phyloP scores from a whole-genome alignment of 805 yeast genomes.

The Yamadazyma philogaea region DNA sequence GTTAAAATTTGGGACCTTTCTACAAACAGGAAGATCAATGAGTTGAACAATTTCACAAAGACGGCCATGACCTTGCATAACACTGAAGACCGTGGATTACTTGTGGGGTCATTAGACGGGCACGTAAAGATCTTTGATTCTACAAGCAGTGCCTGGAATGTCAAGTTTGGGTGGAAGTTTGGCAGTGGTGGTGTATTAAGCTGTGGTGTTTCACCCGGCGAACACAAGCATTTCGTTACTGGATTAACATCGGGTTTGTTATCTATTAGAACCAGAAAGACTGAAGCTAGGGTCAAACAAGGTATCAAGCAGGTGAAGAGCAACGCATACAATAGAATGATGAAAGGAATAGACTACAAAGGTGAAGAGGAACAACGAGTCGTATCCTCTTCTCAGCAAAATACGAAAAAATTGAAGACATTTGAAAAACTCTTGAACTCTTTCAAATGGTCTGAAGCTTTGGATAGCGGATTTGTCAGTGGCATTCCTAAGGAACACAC shows the following conservation, averaged over 20 bases:
- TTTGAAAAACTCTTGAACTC: conserved; percentile 83
- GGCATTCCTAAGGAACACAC: conserved; percentile 81
- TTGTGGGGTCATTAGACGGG: conserved; percentile 95
- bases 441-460: conserved; percentile 90
- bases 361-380: conserved; percentile 84
- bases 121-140: conserved; percentile 94
- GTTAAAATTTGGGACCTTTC: conserved; percentile 91
- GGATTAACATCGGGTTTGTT: conserved; percentile 89
- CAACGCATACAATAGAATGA: conserved; percentile 71
- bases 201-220: conserved; percentile 84
- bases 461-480: conserved; percentile 77
- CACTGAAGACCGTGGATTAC: conserved; percentile 72
- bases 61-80: conserved; percentile 82
- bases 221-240: conserved; percentile 76
- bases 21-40: conserved; percentile 66
- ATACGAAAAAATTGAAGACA: conserved; percentile 62
- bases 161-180: conserved; percentile 95
- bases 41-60: conserved; percentile 84
- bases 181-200: conserved; percentile 84
- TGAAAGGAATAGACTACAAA: conserved; percentile 85
- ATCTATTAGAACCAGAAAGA: conserved; percentile 82
- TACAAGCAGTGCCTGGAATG: conserved; percentile 69
- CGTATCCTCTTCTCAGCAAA: conserved; percentile 47
- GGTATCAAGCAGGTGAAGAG: conserved; percentile 50
- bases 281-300: conserved; percentile 54